Evolutionary conservation across 2,329 filamentous ascomycete genomes (phyloP).

Genomic region (Colletotrichum coccodes): DNA sequence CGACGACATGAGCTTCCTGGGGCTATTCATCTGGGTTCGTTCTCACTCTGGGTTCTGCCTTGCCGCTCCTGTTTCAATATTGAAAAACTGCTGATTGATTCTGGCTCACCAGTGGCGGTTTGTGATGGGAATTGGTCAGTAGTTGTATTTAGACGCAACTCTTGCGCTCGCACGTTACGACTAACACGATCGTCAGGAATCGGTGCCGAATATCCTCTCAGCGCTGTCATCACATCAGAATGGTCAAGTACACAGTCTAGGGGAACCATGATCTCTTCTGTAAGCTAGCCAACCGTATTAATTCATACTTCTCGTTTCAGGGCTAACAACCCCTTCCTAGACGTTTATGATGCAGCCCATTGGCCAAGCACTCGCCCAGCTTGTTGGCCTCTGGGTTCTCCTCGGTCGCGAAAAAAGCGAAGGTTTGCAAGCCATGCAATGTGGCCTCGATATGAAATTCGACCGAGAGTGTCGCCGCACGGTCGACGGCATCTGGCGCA

Average conservation of each 20-base stretch:
- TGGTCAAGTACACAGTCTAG: constrained; percentile 71
- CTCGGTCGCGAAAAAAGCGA: constrained; percentile 55
- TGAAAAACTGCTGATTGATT: not conserved
- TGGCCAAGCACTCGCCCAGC: constrained; percentile 72
- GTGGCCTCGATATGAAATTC: constrained; percentile 56
- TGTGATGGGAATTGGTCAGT: constrained; percentile 61
- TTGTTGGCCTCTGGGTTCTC: constrained; percentile 66
- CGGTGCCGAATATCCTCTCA: constrained; percentile 75
- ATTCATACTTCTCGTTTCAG: not conserved
- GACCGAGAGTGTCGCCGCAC: constrained; percentile 55
- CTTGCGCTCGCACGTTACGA: not conserved
- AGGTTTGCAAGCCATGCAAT: constrained; percentile 55
- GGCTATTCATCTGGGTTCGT: constrained; percentile 58
- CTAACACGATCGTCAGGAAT: constrained; percentile 40
- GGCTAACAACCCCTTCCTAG: not conserved
- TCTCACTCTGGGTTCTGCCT: not conserved
- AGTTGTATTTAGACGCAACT: not conserved
- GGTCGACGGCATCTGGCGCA: constrained; percentile 73
- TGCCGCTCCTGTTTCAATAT: not conserved
- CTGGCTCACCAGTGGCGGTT: constrained; percentile 55
- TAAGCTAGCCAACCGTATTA: constrained; percentile 42
- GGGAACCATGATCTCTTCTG: constrained; percentile 73
- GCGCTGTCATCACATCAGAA: constrained; percentile 75
- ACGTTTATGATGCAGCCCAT: constrained; percentile 75
- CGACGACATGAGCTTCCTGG: constrained; percentile 60